Percentiles rank a stretch among this genome's conserved stretches.
These are phyloP conservation scores for Hypoxylon sp. DNA, from an alignment of 2,329 filamentous ascomycete genomes.

Conservation along the genomic window DNA sequence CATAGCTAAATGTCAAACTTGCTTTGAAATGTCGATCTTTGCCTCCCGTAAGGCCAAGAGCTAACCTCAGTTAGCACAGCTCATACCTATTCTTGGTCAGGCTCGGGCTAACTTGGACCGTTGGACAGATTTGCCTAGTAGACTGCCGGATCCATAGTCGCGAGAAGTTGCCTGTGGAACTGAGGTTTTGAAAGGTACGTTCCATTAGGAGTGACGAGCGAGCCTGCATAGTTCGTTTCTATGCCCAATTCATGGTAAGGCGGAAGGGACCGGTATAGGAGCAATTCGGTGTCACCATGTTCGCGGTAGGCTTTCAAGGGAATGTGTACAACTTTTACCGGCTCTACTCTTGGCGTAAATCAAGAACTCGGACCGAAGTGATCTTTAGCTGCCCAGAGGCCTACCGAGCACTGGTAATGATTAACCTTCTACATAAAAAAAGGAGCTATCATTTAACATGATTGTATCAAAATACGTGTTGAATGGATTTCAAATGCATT, in stretches of 20 bases:
- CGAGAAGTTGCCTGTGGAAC: slow-evolving; percentile 43
- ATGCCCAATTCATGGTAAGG: slow-evolving; percentile 33
- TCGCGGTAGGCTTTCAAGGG: background rate
- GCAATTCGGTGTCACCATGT: slow-evolving; percentile 10
- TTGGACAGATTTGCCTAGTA: slow-evolving; percentile 14
- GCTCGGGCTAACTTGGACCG: slow-evolving; percentile 20
- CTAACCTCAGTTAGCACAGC: slow-evolving; percentile 22
- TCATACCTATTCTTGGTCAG: slow-evolving; percentile 11
- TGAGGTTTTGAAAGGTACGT: slow-evolving; percentile 24
- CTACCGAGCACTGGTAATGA: slow-evolving; percentile 27
- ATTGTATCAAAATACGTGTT: slow-evolving; percentile 24
- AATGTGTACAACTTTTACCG: slow-evolving; percentile 10
- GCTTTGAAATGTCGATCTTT: slow-evolving; percentile 31
- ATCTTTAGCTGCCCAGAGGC: slow-evolving; percentile 21
- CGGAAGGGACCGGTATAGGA: slow-evolving; percentile 26
- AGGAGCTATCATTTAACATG: slow-evolving; percentile 7
- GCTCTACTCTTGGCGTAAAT: slow-evolving; percentile 21
- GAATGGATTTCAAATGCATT: slow-evolving; percentile 27
- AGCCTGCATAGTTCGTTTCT: slow-evolving; percentile 39
- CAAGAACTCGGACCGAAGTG: slow-evolving; percentile 37
- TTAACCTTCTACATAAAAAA: slow-evolving; percentile 5
- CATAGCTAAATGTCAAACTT: slow-evolving; percentile 24
- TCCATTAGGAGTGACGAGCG: slow-evolving; percentile 35
- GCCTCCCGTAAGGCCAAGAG: slow-evolving; percentile 15
- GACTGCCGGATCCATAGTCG: slow-evolving; percentile 31